Percentiles rank a stretch among this genome's conserved stretches.
phyloP scores from a whole-genome alignment of 1,284 basidiomycete species.

The Athelia sp. region DNA sequence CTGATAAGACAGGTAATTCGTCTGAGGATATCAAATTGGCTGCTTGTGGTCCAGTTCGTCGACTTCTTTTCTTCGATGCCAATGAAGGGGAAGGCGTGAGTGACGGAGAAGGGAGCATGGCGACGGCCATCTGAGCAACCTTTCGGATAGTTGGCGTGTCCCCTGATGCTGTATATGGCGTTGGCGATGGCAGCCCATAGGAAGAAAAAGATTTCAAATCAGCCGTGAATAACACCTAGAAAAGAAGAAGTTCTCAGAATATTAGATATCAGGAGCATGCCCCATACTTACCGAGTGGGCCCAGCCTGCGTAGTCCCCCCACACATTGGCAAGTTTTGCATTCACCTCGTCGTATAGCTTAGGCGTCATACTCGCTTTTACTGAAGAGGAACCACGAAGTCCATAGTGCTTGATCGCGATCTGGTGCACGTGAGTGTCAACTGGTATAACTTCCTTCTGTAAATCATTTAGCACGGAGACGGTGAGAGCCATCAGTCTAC shows the following conservation, averaged over 20 bases:
- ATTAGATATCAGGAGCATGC: conserved; percentile 6
- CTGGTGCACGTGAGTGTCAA: conserved; percentile 89
- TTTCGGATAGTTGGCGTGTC: neutral
- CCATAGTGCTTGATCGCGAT: conserved; percentile 84
- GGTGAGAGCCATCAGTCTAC: conserved; percentile 5
- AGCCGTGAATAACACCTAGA: conserved; percentile 44
- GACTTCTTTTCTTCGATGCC: conserved; percentile 14
- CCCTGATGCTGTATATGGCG: neutral
- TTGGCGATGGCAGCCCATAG: conserved; percentile 29
- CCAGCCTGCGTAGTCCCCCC: conserved; percentile 91
- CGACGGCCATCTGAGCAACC: neutral
- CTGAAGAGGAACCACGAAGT: conserved; percentile 45
- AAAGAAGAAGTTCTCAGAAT: conserved; percentile 2
- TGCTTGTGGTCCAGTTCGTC: conserved; percentile 1
- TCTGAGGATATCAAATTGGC: no score
- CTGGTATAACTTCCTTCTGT: conserved; percentile 80
- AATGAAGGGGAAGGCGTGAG: conserved; percentile 6
- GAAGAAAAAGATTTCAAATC: conserved; percentile 46
- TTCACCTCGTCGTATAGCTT: conserved; percentile 78
- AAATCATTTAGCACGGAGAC: neutral
- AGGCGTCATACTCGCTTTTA: conserved; percentile 71
- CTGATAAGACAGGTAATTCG: conserved; percentile 3
- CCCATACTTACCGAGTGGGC: conserved; percentile 70
- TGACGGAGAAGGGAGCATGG: neutral
- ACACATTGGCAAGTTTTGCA: conserved; percentile 55